These are phyloP conservation scores for Mucor mucedo DNA, from an alignment of 371 early-diverging fungal genomes.

Conservation along the genomic window DNA sequence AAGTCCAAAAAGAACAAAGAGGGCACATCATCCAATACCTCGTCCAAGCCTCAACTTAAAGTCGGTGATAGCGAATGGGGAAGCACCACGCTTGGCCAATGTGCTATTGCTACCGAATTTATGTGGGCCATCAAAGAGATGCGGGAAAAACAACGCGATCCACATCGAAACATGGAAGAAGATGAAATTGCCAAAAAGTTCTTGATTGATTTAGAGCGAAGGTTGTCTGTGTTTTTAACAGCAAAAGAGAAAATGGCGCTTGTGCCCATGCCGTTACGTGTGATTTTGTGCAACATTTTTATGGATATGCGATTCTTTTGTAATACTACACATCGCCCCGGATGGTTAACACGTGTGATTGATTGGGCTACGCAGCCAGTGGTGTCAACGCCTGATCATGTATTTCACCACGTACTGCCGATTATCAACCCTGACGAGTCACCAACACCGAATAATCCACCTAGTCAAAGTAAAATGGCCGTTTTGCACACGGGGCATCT, in stretches of 20 bases:
- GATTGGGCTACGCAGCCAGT: constrained; percentile 58
- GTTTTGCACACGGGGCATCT: constrained; percentile 22
- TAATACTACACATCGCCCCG: constrained; percentile 65
- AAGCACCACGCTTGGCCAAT: constrained; percentile 66
- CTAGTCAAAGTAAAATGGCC: constrained; percentile 1
- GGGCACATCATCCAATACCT: not conserved
- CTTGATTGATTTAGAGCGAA: constrained; percentile 65
- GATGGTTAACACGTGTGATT: constrained; percentile 63
- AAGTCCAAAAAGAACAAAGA: constrained; percentile 12
- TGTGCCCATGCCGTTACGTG: constrained; percentile 63
- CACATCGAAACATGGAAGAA: constrained; percentile 50
- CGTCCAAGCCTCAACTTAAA: not conserved
- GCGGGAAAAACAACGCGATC: constrained; percentile 37
- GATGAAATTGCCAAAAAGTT: constrained; percentile 71
- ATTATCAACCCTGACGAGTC: constrained; percentile 13
- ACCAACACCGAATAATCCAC: constrained; percentile 14
- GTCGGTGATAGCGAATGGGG: constrained; percentile 55
- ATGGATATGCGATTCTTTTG: constrained; percentile 66
- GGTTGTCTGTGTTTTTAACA: constrained; percentile 58
- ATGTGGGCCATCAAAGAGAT: constrained; percentile 61
- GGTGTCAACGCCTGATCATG: constrained; percentile 13
- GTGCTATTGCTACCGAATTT: constrained; percentile 61
- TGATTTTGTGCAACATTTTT: constrained; percentile 61
- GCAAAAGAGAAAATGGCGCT: constrained; percentile 60
- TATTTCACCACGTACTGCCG: constrained; percentile 1